phyloP scores from a whole-genome alignment of 768 basidiomycete species.

The Tricholoma bakamatsutake region DNA sequence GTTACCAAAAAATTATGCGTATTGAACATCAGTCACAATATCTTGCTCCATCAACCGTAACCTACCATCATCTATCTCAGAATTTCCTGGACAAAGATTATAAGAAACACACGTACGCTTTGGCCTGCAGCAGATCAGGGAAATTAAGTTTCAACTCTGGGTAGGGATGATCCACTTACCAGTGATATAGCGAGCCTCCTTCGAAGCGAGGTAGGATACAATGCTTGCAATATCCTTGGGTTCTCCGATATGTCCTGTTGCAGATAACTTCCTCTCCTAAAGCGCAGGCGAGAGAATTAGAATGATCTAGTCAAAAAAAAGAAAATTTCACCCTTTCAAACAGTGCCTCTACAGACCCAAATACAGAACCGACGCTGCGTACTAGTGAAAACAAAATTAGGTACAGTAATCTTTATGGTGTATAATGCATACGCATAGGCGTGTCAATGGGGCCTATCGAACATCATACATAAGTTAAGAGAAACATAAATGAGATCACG shows the following conservation, averaged over 20 bases:
- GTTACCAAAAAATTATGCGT: too few relatives aligned
- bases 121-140: conserved; percentile 8
- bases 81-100: neutral
- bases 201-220: conserved; percentile 32
- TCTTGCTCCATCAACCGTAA: conserved; percentile 1
- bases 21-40: neutral
- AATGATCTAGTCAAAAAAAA: neutral
- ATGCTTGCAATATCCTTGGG: conserved; percentile 30
- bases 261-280: conserved; percentile 4
- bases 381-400: neutral
- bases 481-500: neutral
- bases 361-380: neutral
- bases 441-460: conserved; percentile 6
- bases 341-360: neutral
- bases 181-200: conserved; percentile 29
- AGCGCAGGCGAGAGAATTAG: neutral
- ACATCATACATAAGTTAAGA: neutral
- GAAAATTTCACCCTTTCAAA: neutral
- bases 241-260: conserved; percentile 16
- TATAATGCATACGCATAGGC: neutral
- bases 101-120: conserved; percentile 10
- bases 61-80: neutral
- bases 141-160: neutral
- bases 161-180: conserved; percentile 14
- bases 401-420: neutral